Percentiles rank a stretch among this genome's conserved stretches.
Evolutionary conservation across 257 asterid genomes (phyloP).

Genomic region (Capsicum pubescens): DNA sequence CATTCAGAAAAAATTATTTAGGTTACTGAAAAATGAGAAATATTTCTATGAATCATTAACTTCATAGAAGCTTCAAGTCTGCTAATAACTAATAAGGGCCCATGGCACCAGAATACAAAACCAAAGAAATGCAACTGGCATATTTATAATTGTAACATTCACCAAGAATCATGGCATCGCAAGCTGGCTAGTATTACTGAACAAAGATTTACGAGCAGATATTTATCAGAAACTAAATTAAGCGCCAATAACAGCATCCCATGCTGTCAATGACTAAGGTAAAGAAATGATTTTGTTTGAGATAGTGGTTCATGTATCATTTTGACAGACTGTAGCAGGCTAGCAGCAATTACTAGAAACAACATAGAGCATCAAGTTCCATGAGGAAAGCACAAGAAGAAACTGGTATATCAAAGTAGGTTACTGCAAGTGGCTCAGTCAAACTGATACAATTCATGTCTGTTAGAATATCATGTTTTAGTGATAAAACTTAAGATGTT

Average conservation of each 20-base stretch:
- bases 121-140: constrained; percentile 17
- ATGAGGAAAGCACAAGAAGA: constrained; percentile 25
- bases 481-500: not conserved
- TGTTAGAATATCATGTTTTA: not conserved
- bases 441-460: constrained; percentile 7
- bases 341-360: not conserved
- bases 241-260: not conserved
- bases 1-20: constrained; percentile 17
- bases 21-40: constrained; percentile 14
- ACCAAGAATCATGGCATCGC: not conserved
- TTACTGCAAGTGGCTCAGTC: constrained; percentile 21
- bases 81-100: not conserved
- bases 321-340: constrained; percentile 26
- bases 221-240: constrained; percentile 23
- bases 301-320: constrained; percentile 2
- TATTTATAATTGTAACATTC: constrained; percentile 9
- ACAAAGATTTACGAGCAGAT: not conserved
- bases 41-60: not conserved
- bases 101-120: constrained; percentile 17
- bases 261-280: not conserved
- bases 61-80: constrained; percentile 20
- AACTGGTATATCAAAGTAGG: constrained; percentile 7
- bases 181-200: constrained; percentile 1
- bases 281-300: not conserved
- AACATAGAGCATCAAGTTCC: not conserved